Evolutionary conservation across 768 basidiomycete genomes (phyloP), one percentile per base, ranked within the genome.

Genomic region (Scleroderma citrinum): DNA sequence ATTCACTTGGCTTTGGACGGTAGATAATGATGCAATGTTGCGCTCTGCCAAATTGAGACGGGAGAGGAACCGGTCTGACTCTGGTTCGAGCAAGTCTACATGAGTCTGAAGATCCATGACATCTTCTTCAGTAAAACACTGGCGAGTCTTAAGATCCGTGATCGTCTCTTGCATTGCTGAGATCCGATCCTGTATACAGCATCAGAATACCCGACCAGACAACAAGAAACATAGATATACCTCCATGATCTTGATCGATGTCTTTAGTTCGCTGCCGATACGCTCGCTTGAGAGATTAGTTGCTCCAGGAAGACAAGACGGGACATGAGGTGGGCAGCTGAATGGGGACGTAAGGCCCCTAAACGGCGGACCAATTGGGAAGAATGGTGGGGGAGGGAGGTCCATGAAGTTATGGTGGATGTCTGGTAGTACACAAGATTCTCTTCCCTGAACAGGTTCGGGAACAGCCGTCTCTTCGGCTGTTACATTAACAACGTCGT

Each of bases 41-140:
- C 67, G 62, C 32, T 66, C 66, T 6, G 57, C 62, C 17, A 56
- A 51, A 1, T 49, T 51, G 12, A 66, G 50, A 13, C 65, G 66
- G 34, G 54, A 57, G 16, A 68, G 53, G 26, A 68, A 37, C 10
- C 55, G 45, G n/a, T 65, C 57, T 32, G 65, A 62, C 23, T 68
- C 65, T 1, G 69, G 63, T 23, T 70, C 66, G 6, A 78, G 58
- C 35, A 51, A 65, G 6, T 75, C 71, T 12, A 76, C 55, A 40
- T 71, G 70, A 3, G 57, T 60, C 49, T 69, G 66, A 20, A 69
- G 43, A n/a, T 67, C 67, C 14, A 54, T 31, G 12, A 70, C 43
- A 38, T 70, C 67, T 6, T 63, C 59, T 40, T 70, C 61, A 5
- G 58, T 57, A 20, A 53, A 48, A 0, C 50, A 29, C 38, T 67